Evolutionary conservation across 2,329 filamentous ascomycete genomes (phyloP).

Genomic region (Esteya vermicola): DNA sequence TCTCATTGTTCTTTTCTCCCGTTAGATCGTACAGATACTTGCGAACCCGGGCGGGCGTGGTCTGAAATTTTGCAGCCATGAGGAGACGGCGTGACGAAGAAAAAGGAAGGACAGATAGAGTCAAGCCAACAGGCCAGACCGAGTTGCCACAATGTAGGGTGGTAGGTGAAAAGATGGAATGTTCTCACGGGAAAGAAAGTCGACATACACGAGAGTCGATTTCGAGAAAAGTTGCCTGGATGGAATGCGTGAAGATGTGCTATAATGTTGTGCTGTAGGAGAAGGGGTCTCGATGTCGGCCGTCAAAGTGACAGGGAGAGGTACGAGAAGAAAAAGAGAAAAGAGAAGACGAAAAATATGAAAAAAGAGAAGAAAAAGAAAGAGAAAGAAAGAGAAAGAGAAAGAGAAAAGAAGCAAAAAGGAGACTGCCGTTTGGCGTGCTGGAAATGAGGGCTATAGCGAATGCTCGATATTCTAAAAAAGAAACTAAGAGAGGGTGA

Average conservation of each 20-base stretch:
- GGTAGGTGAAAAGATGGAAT: neutral
- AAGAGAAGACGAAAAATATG: neutral
- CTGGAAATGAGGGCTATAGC: neutral
- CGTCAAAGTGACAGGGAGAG: neutral
- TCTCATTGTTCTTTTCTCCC: neutral
- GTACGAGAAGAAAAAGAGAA: neutral
- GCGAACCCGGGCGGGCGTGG: neutral
- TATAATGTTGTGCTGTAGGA: neutral
- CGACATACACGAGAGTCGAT: no score
- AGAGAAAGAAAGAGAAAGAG: neutral
- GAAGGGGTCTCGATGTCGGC: neutral
- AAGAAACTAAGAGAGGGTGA: no score
- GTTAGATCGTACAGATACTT: neutral
- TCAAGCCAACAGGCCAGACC: no score
- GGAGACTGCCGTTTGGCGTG: neutral
- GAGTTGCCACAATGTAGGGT: neutral
- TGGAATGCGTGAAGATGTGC: no score
- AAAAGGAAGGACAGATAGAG: neutral
- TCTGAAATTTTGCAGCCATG: neutral
- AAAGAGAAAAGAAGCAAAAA: neutral
- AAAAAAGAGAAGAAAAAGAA: neutral
- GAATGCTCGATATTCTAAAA: neutral
- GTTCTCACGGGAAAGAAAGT: no score
- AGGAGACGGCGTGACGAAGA: neutral
- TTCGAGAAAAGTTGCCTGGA: no score